These are phyloP conservation scores for Ceratocystis cacaofunesta DNA, from an alignment of 2,329 filamentous ascomycete genomes.

Conservation along the genomic window DNA sequence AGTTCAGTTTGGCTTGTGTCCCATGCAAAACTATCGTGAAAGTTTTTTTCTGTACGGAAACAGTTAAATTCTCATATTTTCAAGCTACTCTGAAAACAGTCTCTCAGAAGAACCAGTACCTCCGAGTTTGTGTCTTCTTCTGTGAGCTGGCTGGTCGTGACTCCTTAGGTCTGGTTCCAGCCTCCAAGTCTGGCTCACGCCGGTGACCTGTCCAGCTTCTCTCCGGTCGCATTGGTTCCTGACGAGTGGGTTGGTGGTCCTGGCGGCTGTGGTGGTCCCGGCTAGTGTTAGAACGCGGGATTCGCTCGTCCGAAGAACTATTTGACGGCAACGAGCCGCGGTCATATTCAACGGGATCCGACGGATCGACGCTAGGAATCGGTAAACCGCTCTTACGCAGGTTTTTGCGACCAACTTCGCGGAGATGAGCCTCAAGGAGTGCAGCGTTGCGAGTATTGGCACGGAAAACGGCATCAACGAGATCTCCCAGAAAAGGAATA, in stretches of 20 bases:
- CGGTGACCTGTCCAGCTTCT: constrained; percentile 2
- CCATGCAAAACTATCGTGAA: background rate
- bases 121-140: background rate
- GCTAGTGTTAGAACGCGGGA: background rate
- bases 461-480: constrained; percentile 57
- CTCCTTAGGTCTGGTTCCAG: background rate
- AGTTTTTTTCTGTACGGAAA: background rate
- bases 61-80: background rate
- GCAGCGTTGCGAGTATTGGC: constrained; percentile 65
- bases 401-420: constrained; percentile 49
- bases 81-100: background rate
- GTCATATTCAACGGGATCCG: constrained; percentile 38
- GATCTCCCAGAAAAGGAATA: constrained; percentile 60
- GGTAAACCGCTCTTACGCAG: constrained; percentile 33
- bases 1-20: background rate
- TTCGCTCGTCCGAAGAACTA: background rate
- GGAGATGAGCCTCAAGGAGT: constrained; percentile 51
- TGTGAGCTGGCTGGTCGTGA: background rate
- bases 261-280: background rate
- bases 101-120: background rate
- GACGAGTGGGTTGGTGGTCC: background rate
- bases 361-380: constrained; percentile 35
- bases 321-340: constrained; percentile 18
- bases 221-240: background rate
- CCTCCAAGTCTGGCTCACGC: constrained; percentile 1